Evolutionary conservation across 371 early-diverging fungal genomes (phyloP).

Genomic region (Sanchytrium tribonematis): DNA sequence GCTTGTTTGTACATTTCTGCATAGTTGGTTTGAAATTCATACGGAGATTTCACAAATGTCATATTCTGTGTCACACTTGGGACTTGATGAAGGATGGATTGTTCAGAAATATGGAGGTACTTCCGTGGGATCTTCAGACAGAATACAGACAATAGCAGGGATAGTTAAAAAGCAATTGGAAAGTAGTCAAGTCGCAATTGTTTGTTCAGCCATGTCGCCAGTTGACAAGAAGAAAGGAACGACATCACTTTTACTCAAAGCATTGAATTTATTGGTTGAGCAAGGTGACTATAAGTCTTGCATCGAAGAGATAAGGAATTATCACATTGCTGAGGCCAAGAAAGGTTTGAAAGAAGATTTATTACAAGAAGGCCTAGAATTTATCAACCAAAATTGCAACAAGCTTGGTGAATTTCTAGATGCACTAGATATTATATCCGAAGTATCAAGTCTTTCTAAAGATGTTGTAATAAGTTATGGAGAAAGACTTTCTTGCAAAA

Average conservation of each 20-base stretch:
- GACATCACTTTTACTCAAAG: slow-evolving; percentile 6
- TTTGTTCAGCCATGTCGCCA: slow-evolving; percentile 24
- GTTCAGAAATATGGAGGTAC: slow-evolving; percentile 23
- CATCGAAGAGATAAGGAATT: neutral
- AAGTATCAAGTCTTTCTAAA: slow-evolving; percentile 73
- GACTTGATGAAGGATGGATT: neutral
- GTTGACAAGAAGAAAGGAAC: slow-evolving; percentile 21
- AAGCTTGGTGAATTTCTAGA: neutral
- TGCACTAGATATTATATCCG: slow-evolving; percentile 44
- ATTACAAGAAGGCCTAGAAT: neutral
- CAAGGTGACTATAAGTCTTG: neutral
- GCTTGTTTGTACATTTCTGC: too few relatives aligned
- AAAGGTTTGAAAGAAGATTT: neutral
- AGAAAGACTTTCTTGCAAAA: slow-evolving; percentile 65
- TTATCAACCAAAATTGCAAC: neutral
- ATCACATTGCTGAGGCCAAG: neutral
- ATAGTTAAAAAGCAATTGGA: slow-evolving; percentile 11
- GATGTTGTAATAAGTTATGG: slow-evolving; percentile 83
- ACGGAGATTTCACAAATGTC: too few relatives aligned
- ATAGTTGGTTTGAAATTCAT: too few relatives aligned
- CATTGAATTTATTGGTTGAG: neutral
- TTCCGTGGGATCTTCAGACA: slow-evolving; percentile 19
- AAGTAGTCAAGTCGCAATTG: slow-evolving; percentile 12
- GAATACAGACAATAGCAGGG: slow-evolving; percentile 16
- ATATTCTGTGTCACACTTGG: neutral